Base-by-base conservation (phyloP, 352 stramenopile genomes). In the Globisporangium irregulare region DNA sequence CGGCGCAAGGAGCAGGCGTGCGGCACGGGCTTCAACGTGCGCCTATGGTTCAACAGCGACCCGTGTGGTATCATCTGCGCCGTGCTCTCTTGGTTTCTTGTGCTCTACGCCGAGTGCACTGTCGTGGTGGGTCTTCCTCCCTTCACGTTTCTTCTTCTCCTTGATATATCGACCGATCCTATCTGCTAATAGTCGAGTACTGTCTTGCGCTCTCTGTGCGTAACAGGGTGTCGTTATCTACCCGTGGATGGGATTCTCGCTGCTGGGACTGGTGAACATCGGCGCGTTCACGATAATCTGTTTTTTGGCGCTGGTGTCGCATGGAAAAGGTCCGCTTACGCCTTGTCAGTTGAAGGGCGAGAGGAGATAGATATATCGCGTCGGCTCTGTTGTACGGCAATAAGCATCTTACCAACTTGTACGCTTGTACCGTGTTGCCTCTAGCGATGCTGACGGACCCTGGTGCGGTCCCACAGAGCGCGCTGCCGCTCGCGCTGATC, bases 371-470 rank as follows among this genome's bases (percentile, higher is more conserved):
- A 43, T 43, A 43, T 18, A 43, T 38, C 32, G 32, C 32, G 8
- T 10, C 14, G 7, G 41, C 38, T 12, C 1, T n/a, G 24, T 14
- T 22, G 8, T 29, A 38, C 22, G 24, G 4, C 14, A 29, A 58
- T 2, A 5, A 18, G 1, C 3, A 25, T 20, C 32, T 41, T 24
- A 34, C 32, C 7, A 41, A 41, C 10, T 14, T 48, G 14, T 48
- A 20, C 18, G 14, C 1, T 38, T 54, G 38, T 64, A 22, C 32
- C 24, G 27, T 24, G 1, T 65, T 53, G 2, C 18, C 18, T 51
- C 32, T 25, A 92, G 96, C 97, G 15, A 99, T 99, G 98, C 90
- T 98, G 38, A 99, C 97, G 18, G 95, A 99, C 78, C 98, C 98
- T 6, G 98, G 98, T 43, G 95, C 96, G 57, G 97, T 99, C 1